Evolutionary conservation across 2,329 filamentous ascomycete genomes (phyloP).

Genomic region (Pseudofabraea citricarpa): DNA sequence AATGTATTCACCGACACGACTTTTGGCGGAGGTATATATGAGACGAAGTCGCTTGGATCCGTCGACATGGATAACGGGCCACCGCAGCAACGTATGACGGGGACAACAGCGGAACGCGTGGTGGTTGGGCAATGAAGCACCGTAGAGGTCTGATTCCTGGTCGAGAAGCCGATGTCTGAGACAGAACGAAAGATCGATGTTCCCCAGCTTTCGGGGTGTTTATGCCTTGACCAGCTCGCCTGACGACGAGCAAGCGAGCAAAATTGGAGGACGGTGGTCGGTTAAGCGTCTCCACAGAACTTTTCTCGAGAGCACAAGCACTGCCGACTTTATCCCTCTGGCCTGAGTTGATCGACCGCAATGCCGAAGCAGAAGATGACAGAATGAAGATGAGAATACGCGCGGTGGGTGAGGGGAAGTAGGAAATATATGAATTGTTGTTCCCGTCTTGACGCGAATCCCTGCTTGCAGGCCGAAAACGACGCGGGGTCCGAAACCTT

Average conservation of each 20-base stretch:
- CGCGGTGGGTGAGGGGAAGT: constrained; percentile 5
- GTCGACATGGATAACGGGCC: constrained; percentile 19
- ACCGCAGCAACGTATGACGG: constrained; percentile 14
- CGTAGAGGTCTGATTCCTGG: constrained; percentile 7
- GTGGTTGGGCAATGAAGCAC: constrained; percentile 5
- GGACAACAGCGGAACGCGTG: constrained; percentile 12
- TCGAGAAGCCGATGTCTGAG: constrained; percentile 2
- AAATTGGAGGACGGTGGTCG: too few species aligned
- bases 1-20: constrained; percentile 6
- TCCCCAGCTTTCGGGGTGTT: too few species aligned
- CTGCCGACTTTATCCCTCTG: too few species aligned
- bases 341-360: too few species aligned
- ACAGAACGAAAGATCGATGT: too few species aligned
- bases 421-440: neutral
- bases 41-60: constrained; percentile 20
- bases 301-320: too few species aligned
- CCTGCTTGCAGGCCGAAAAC: neutral
- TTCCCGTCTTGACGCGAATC: neutral
- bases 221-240: too few species aligned
- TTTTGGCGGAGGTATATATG: constrained; percentile 13
- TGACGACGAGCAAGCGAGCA: too few species aligned
- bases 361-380: too few species aligned
- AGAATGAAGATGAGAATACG: constrained; percentile 6
- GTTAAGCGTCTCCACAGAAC: too few species aligned
- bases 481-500: too few species aligned